These are phyloP conservation scores for Solanum arcanum DNA, from an alignment of 257 asterid genomes.

Conservation along the genomic window DNA sequence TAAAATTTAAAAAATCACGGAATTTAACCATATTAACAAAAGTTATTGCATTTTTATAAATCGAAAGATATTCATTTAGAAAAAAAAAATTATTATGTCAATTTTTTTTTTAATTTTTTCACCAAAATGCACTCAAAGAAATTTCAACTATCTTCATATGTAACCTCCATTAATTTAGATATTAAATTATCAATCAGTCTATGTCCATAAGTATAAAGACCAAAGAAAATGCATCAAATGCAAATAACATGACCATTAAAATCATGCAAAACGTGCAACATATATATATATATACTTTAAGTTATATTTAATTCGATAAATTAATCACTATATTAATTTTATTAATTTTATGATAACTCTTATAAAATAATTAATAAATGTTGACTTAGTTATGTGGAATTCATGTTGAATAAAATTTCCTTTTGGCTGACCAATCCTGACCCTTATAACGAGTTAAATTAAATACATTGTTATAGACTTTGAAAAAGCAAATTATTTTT, in stretches of 20 bases:
- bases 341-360: too few species aligned
- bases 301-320: neutral
- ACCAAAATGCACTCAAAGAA: neutral
- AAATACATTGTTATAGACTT: neutral
- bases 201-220: neutral
- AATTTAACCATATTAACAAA: accelerated
- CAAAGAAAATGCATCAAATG: neutral
- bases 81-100: too few species aligned
- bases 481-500: too few species aligned
- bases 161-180: neutral
- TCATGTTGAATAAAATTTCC: neutral
- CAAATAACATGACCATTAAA: neutral
- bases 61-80: neutral
- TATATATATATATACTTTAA: neutral
- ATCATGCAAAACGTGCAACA: neutral
- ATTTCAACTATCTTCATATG: neutral
- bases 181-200: neutral
- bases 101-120: too few species aligned
- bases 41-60: too few species aligned
- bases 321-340: too few species aligned
- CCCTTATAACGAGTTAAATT: neutral
- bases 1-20: too few species aligned
- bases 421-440: neutral
- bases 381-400: neutral
- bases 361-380: too few species aligned